A percentile compares a stretch with the other conserved stretches of the same genome.
Evolutionary conservation across 345 rosid species (phyloP).

Genomic region (Clarkia xantiana): DNA sequence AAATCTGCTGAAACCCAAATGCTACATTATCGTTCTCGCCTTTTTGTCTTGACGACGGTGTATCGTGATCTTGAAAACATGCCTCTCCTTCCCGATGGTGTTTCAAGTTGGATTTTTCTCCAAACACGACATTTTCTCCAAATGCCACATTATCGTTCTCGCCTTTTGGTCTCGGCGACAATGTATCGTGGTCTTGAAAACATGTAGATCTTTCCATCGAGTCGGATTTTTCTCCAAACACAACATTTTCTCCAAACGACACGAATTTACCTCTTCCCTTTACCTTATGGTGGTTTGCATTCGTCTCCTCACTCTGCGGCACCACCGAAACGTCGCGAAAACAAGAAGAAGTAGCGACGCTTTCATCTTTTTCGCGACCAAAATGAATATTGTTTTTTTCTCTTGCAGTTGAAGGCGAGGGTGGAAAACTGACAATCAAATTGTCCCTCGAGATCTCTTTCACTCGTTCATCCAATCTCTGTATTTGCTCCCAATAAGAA

Average conservation of each 20-base stretch:
- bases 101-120: constrained; percentile 9
- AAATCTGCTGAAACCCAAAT: constrained; percentile 19
- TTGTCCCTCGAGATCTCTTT: constrained; percentile 29
- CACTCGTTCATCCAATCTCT: constrained; percentile 33
- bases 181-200: no score
- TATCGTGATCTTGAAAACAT: constrained; percentile 8
- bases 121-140: constrained; percentile 15
- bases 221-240: constrained; percentile 15
- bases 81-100: neutral
- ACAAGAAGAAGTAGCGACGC: constrained; percentile 6
- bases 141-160: no score
- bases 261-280: constrained; percentile 9
- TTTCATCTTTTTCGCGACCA: constrained; percentile 18
- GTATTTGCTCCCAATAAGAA: constrained; percentile 47
- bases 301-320: constrained; percentile 18
- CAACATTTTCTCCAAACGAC: constrained; percentile 12
- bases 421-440: constrained; percentile 17
- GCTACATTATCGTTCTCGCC: constrained; percentile 3
- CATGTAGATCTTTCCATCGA: no score
- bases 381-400: constrained; percentile 8
- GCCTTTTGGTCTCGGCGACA: no score
- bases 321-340: constrained; percentile 63
- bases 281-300: constrained; percentile 7
- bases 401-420: constrained; percentile 15
- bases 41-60: constrained; percentile 2